Evolutionary conservation across 768 basidiomycete genomes (phyloP).

Genomic region (Nidularia sp.): DNA sequence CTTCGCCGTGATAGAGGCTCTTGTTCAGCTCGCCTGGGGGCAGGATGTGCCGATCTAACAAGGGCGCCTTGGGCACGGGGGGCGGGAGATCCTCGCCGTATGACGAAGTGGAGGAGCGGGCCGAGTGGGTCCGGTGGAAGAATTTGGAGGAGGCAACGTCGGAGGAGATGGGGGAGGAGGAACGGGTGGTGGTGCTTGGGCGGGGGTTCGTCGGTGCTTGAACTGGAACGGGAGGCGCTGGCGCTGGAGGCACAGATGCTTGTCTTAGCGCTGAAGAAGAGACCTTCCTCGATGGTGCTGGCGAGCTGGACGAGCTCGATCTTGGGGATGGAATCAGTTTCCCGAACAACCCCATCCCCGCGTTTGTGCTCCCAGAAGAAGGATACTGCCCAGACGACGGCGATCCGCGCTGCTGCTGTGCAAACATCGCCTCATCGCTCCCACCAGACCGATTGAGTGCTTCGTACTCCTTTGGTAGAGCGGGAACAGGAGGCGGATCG

Average conservation of each 20-base stretch:
- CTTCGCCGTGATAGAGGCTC: background rate
- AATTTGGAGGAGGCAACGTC: slow-evolving; percentile 51
- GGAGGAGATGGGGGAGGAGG: slow-evolving; percentile 60
- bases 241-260: too few relatives aligned
- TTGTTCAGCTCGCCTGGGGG: slow-evolving; percentile 51
- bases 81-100: slow-evolving; percentile 35
- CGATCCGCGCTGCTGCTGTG: too few relatives aligned
- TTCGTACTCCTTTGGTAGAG: slow-evolving; percentile 43
- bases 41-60: slow-evolving; percentile 44
- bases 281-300: too few relatives aligned
- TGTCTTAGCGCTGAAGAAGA: too few relatives aligned
- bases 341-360: too few relatives aligned
- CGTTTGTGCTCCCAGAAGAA: too few relatives aligned
- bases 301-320: too few relatives aligned
- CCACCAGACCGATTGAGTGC: slow-evolving; percentile 2
- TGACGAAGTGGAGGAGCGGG: slow-evolving; percentile 57
- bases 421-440: background rate
- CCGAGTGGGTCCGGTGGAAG: slow-evolving; percentile 38
- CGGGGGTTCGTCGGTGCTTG: background rate
- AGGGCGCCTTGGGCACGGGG: slow-evolving; percentile 27
- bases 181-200: slow-evolving; percentile 43
- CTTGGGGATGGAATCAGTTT: too few relatives aligned
- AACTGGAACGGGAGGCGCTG: background rate
- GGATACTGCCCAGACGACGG: too few relatives aligned
- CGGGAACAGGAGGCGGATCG: slow-evolving; percentile 54